Evolutionary conservation across 1,284 basidiomycete species (phyloP), one percentile per base, ranked within the genome.

Genomic region (Boletus sp.): DNA sequence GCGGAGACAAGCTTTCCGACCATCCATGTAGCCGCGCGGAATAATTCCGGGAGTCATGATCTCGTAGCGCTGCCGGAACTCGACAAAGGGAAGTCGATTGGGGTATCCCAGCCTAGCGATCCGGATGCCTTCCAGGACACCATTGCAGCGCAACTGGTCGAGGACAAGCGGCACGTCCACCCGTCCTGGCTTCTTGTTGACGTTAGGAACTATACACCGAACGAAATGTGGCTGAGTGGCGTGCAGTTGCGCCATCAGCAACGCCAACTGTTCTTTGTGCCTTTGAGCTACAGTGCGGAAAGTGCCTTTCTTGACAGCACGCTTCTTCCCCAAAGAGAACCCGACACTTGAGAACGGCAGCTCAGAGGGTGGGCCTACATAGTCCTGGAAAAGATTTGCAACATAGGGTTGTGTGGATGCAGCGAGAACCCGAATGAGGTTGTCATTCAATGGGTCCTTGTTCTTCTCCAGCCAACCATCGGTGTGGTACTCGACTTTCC

Each of bases 401-500:
- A 99, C 80, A 60, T 91, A 93, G 29, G 81, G 80, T 57, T 97
- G 88, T 2, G 82, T 78, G 2, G 95, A 96, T 13, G 80, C 77
- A 1, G 92, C 84, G 20, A 99, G 77, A 33, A 99, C 85, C 14
- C 92, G 84, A 0, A 92, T 92, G 34, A 99, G 78, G 63, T 98
- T 95, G 65, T 98, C 94, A 67, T 99, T 98, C 54, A 99, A 74
- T 0, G 96, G 96, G 62, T 99, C 96, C 71, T 97, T 97, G 78
- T 99, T 99, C 83, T 99, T 99, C 73, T 96, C 94, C 53, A 99
- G 75, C 96, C 96, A 99, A 8, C 93, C 91, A 33, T 94, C 87
- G 1, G 95, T 98, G 38, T 88, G 80, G 62, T 99, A 99, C 63
- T 98, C 94, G 61, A 99, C 96, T 52, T 87, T 88, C 41, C 94